Conservation (phyloP, 768 basidiomycete genomes). For the Termitomyces sp. region DNA sequence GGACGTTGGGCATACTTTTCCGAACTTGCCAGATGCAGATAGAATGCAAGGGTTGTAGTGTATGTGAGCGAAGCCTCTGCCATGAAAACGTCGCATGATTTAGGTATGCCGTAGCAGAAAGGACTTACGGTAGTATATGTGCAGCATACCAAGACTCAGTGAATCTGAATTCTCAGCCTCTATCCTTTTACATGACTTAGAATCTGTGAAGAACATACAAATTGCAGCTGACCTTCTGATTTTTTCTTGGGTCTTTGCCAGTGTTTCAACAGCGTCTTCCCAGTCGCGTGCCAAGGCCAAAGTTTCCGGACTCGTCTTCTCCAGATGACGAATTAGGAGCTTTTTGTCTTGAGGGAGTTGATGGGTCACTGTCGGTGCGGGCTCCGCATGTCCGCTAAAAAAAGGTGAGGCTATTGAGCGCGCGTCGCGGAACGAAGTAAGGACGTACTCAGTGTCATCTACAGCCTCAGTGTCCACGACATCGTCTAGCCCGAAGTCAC, state of each 20-base stretch:
- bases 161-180: constrained; percentile 44
- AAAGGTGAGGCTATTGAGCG: neutral
- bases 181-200: constrained; percentile 34
- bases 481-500: constrained; percentile 83
- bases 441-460: constrained; percentile 31
- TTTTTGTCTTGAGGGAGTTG: constrained; percentile 54
- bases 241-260: constrained; percentile 50
- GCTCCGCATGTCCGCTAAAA: constrained; percentile 36
- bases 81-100: neutral
- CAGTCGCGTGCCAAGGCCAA: constrained; percentile 82
- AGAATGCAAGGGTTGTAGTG: constrained; percentile 87
- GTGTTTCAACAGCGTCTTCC: constrained; percentile 60
- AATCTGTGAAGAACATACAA: neutral
- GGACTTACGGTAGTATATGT: constrained; percentile 84
- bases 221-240: constrained; percentile 45
- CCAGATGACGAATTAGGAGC: constrained; percentile 59
- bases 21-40: constrained; percentile 78
- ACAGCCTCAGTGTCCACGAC: constrained; percentile 34
- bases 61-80: constrained; percentile 89
- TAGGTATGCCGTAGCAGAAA: neutral
- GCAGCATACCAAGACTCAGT: constrained; percentile 66
- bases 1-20: constrained; percentile 61
- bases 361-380: constrained; percentile 28
- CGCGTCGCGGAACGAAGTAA: neutral
- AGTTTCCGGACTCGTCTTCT: constrained; percentile 74